These are phyloP conservation scores for Diaporthe humulicola DNA, from an alignment of 2,329 filamentous ascomycete species.

Conservation along the genomic window DNA sequence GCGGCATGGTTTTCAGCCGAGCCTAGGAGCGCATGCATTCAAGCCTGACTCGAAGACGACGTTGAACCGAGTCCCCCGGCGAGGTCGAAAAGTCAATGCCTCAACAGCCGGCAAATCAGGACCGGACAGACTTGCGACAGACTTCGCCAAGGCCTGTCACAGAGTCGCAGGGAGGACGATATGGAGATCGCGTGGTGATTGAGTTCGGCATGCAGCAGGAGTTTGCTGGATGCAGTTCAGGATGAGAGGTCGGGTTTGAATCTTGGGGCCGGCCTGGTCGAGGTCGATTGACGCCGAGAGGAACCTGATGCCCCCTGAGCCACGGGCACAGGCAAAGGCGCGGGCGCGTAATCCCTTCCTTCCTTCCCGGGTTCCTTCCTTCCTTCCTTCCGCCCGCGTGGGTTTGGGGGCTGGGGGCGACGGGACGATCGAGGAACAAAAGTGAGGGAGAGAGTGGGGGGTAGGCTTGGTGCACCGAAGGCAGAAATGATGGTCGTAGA, in stretches of 20 bases:
- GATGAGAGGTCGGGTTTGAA: conserved; percentile 14
- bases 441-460: conserved; percentile 30
- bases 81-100: conserved; percentile 28
- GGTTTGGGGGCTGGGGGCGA: conserved; percentile 40
- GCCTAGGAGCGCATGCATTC: conserved; percentile 36
- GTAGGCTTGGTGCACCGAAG: conserved; percentile 18
- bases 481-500: conserved; percentile 19
- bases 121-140: conserved; percentile 24
- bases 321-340: conserved; percentile 22
- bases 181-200: conserved; percentile 25
- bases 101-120: conserved; percentile 31
- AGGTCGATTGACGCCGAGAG: conserved; percentile 26
- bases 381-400: conserved; percentile 21
- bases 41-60: conserved; percentile 25
- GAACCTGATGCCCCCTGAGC: conserved; percentile 33
- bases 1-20: conserved; percentile 38
- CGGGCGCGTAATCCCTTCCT: conserved; percentile 38
- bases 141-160: conserved; percentile 37
- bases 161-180: conserved; percentile 36
- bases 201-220: conserved; percentile 37
- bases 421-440: conserved; percentile 34
- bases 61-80: not conserved
- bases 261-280: conserved; percentile 9
- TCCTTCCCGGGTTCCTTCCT: conserved; percentile 10
- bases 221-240: conserved; percentile 8